A percentile compares a stretch with the other conserved stretches of the same genome.
Conservation (phyloP, 2,329 filamentous ascomycete species). For the Decorospora gaudefroyi region DNA sequence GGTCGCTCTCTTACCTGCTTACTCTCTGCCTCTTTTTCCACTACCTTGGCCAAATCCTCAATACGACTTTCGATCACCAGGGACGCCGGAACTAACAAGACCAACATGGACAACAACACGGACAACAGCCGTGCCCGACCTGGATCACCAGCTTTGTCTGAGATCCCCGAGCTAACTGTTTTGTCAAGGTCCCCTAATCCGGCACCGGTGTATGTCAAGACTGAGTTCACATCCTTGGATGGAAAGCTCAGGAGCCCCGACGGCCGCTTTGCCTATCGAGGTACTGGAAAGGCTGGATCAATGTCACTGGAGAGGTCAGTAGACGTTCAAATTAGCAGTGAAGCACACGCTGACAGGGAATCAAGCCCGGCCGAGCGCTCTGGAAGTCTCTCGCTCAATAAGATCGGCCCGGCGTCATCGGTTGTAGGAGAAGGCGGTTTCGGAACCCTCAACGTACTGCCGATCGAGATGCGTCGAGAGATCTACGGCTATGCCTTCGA, state of each 20-base stretch:
- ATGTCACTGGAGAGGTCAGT: too few species aligned
- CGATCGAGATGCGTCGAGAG: conserved; percentile 18
- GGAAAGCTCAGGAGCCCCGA: conserved; percentile 1
- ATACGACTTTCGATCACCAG: neutral
- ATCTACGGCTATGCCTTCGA: conserved; percentile 16
- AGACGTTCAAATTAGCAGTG: too few species aligned
- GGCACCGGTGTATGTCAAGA: neutral
- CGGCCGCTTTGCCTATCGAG: conserved; percentile 6
- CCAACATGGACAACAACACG: neutral
- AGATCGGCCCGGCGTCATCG: neutral
- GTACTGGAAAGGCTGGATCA: too few species aligned
- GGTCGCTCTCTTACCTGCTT: neutral
- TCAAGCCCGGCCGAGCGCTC: neutral
- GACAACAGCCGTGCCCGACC: neutral
- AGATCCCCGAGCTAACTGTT: neutral
- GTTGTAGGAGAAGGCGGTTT: conserved; percentile 4
- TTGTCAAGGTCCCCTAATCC: neutral
- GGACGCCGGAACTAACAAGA: neutral
- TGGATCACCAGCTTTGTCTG: neutral
- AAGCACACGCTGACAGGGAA: too few species aligned
- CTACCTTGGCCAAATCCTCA: neutral
- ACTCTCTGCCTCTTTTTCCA: neutral
- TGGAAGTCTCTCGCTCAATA: neutral
- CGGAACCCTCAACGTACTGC: conserved; percentile 13
- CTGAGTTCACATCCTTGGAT: neutral